Percentiles rank a stretch among this genome's conserved stretches.
phyloP scores from a whole-genome alignment of 805 yeast genomes.

The Sugiyamaella mastotermitis region DNA sequence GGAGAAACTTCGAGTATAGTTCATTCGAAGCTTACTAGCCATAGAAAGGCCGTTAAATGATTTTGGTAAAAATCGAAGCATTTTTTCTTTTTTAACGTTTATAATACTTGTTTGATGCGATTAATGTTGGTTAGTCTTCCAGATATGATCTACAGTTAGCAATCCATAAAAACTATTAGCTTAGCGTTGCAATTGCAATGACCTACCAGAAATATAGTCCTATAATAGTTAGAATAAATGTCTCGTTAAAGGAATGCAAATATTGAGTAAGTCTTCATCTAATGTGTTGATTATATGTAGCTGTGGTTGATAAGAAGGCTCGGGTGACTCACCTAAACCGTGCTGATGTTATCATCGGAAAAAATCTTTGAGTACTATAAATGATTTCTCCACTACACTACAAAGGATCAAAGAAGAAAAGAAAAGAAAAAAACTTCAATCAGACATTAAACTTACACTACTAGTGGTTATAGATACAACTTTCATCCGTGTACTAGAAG shows the following conservation, averaged over 20 bases:
- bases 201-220: constrained; percentile 22
- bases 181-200: neutral
- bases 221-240: constrained; percentile 7
- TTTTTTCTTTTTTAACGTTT: neutral
- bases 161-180: neutral
- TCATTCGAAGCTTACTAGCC: too few species aligned
- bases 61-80: constrained; percentile 8
- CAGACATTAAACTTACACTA: constrained; percentile 13
- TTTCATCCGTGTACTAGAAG: constrained; percentile 11
- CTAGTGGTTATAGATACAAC: constrained; percentile 17
- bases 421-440: neutral
- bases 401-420: neutral
- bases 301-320: too few species aligned
- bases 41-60: too few species aligned
- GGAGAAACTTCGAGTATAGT: too few species aligned
- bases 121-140: constrained; percentile 44
- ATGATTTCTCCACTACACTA: too few species aligned
- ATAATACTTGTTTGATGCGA: constrained; percentile 1
- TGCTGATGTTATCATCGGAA: too few species aligned
- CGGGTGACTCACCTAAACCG: too few species aligned
- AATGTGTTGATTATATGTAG: too few species aligned
- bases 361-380: too few species aligned
- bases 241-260: too few species aligned
- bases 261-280: too few species aligned
- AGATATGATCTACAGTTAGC: constrained; percentile 36